phyloP scores from a whole-genome alignment of 495 filamentous ascomycete genomes.

The Lasiosphaeria ovina region DNA sequence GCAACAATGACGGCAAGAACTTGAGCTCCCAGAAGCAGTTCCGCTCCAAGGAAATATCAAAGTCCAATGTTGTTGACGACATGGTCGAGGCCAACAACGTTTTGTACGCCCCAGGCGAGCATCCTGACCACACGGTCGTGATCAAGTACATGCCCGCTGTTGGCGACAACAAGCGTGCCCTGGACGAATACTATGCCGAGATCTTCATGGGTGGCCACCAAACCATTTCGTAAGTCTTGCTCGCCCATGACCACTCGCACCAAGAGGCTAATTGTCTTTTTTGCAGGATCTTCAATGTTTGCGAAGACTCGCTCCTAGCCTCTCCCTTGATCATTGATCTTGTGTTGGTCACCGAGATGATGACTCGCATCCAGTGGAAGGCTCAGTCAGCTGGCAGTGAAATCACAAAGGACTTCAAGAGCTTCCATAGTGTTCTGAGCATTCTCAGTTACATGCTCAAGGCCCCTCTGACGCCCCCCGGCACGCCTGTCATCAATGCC shows the following conservation, averaged over 20 bases:
- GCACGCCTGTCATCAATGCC: constrained; percentile 94
- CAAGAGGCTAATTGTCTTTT: constrained; percentile 19
- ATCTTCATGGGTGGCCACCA: constrained; percentile 99
- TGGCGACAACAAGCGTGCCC: constrained; percentile 96
- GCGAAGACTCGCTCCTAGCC: constrained; percentile 97
- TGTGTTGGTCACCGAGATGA: constrained; percentile 88
- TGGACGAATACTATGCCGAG: constrained; percentile 99
- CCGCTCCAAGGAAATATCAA: constrained; percentile 99
- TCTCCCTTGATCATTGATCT: constrained; percentile 97
- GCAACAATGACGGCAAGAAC: constrained; percentile 99
- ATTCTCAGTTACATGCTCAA: constrained; percentile 99
- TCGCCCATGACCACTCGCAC: background rate
- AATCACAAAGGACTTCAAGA: constrained; percentile 66
- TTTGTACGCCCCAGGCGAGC: constrained; percentile 83
- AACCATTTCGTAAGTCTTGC: constrained; percentile 69
- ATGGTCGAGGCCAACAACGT: constrained; percentile 96
- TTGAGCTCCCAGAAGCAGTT: constrained; percentile 96
- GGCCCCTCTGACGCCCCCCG: constrained; percentile 92
- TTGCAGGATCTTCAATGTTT: constrained; percentile 88
- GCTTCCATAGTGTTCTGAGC: constrained; percentile 96
- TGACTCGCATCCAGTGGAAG: constrained; percentile 96
- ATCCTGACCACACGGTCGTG: constrained; percentile 85
- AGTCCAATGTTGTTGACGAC: constrained; percentile 98
- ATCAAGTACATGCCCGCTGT: constrained; percentile 99
- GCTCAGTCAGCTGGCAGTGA: constrained; percentile 49